Percentiles rank a stretch among this genome's conserved stretches.
These are phyloP conservation scores for Candida palmyrensis DNA, from an alignment of 805 yeast species.

Conservation along the genomic window DNA sequence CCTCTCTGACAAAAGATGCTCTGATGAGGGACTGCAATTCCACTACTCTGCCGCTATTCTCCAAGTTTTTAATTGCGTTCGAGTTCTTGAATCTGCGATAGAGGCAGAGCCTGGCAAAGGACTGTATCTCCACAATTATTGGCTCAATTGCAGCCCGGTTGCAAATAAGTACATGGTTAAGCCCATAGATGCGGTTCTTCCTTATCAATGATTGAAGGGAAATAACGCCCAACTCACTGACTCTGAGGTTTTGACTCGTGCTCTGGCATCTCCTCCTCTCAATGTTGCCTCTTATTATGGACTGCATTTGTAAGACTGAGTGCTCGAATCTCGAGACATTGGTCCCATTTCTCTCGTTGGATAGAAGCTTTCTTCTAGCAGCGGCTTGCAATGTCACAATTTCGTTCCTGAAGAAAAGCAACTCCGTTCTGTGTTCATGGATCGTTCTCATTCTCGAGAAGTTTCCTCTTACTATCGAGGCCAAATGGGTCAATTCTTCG, in stretches of 20 bases:
- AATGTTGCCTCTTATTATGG: slow-evolving; percentile 27
- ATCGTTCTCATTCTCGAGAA: slow-evolving; percentile 25
- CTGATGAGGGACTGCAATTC: slow-evolving; percentile 36
- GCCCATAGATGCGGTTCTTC: slow-evolving; percentile 15
- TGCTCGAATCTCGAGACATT: slow-evolving; percentile 10
- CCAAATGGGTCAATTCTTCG: slow-evolving; percentile 44
- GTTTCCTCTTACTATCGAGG: slow-evolving; percentile 49
- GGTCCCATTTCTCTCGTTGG: slow-evolving; percentile 6
- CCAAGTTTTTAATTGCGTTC: slow-evolving; percentile 13
- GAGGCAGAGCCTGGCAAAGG: slow-evolving; percentile 22
- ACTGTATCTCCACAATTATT: slow-evolving; percentile 21
- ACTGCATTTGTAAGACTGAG: slow-evolving; percentile 31
- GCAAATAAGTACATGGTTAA: slow-evolving; percentile 17
- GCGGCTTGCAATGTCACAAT: slow-evolving; percentile 37
- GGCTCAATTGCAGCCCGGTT: slow-evolving; percentile 18
- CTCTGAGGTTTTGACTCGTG: slow-evolving; percentile 7
- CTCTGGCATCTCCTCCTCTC: slow-evolving; percentile 7
- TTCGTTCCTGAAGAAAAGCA: slow-evolving; percentile 22
- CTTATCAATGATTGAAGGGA: slow-evolving; percentile 36
- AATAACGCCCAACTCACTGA: too few species aligned
- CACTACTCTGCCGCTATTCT: slow-evolving; percentile 13
- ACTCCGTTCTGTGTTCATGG: slow-evolving; percentile 30
- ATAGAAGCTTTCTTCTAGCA: slow-evolving; percentile 22
- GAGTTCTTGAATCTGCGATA: slow-evolving; percentile 13
- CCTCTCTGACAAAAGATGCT: slow-evolving; percentile 29